These are phyloP conservation scores for Porcisia deanei DNA, from an alignment of 208 protist species.

Conservation along the genomic window DNA sequence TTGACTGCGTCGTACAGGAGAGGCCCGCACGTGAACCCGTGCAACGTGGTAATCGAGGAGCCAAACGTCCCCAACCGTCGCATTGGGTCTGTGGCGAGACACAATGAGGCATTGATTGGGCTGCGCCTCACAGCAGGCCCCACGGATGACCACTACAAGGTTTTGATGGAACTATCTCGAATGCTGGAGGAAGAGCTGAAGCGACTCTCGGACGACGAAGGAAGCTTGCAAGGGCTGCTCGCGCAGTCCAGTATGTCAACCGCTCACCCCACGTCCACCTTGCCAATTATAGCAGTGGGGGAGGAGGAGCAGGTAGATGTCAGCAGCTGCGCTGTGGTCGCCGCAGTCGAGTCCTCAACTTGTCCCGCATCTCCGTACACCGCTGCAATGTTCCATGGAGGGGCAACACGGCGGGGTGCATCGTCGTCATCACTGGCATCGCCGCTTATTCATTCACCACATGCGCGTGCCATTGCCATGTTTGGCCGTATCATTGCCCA, in stretches of 20 bases:
- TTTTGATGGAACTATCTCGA: slow-evolving; percentile 25
- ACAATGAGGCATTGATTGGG: background rate
- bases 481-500: slow-evolving; percentile 13
- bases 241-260: background rate
- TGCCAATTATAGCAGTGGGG: background rate
- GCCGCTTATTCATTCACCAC: background rate
- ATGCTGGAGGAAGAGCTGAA: slow-evolving; percentile 28
- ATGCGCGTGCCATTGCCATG: slow-evolving; percentile 11
- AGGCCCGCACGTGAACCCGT: background rate
- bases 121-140: slow-evolving; percentile 12
- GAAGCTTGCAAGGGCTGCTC: background rate
- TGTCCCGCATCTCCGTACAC: background rate
- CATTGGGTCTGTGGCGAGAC: background rate
- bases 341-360: background rate
- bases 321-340: background rate
- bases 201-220: slow-evolving; percentile 8
- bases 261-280: background rate
- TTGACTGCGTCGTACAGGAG: background rate
- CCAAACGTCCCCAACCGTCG: background rate
- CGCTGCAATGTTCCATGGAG: background rate
- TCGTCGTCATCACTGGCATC: background rate
- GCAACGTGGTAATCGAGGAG: slow-evolving; percentile 3
- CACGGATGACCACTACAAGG: slow-evolving; percentile 22
- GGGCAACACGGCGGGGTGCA: background rate
- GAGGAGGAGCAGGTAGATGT: slow-evolving; percentile 1